phyloP scores from a whole-genome alignment of 305 asterid genomes.

The Nicotiana rustica region DNA sequence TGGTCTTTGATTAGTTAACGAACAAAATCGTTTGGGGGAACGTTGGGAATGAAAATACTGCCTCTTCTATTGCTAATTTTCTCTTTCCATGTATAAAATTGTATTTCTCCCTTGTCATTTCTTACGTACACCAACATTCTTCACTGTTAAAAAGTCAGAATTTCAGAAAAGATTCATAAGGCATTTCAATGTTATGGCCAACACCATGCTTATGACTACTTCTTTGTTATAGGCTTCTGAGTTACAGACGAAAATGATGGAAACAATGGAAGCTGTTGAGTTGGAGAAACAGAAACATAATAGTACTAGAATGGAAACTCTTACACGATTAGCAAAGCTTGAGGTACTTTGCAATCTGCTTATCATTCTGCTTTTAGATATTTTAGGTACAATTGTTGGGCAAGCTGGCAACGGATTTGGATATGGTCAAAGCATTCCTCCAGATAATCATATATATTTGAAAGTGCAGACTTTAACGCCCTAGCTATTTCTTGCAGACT shows the following conservation, averaged over 20 bases:
- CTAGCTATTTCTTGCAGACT: conserved; percentile 61
- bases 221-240: conserved; percentile 77
- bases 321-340: conserved; percentile 73
- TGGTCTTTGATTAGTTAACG: not conserved
- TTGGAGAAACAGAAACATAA: conserved; percentile 93
- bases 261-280: conserved; percentile 95
- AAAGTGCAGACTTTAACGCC: conserved; percentile 31
- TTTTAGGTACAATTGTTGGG: not conserved
- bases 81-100: conserved; percentile 20
- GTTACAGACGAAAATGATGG: conserved; percentile 88
- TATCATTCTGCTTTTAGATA: not conserved
- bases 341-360: conserved; percentile 57
- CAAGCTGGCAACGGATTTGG: not conserved
- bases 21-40: not conserved
- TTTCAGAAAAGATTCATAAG: not conserved
- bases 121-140: not conserved
- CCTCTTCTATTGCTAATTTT: not conserved
- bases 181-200: conserved; percentile 1
- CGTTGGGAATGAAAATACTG: not conserved
- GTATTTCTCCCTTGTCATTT: conserved; percentile 1
- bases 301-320: conserved; percentile 91
- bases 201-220: not conserved
- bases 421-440: conserved; percentile 3
- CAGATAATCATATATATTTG: not conserved
- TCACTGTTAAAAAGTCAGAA: not conserved